Conservation (phyloP, 345 rosid genomes). For the Gossypium australe region DNA sequence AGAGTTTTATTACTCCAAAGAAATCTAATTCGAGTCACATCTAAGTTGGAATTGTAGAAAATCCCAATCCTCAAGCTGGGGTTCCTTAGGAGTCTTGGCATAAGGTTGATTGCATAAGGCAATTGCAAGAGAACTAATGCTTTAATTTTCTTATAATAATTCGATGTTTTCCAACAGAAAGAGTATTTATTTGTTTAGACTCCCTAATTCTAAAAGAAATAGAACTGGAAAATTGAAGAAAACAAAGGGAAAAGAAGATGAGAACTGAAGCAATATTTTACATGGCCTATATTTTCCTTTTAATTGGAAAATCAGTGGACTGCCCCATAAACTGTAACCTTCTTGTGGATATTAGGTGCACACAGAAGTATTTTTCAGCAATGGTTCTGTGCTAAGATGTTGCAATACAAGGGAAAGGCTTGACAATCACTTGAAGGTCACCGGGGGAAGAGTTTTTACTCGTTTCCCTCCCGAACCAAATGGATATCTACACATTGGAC, state of each 20-base stretch:
- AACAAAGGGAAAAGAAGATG: background rate
- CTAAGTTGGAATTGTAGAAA: background rate
- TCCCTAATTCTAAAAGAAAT: background rate
- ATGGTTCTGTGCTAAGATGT: slow-evolving; percentile 70
- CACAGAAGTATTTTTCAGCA: slow-evolving; percentile 76
- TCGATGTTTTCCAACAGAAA: background rate
- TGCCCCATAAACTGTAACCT: background rate
- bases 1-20: too few relatives aligned
- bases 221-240: background rate
- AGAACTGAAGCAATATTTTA: background rate
- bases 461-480: slow-evolving; percentile 98
- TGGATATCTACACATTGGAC: slow-evolving; percentile 98
- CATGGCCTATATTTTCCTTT: background rate
- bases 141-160: background rate
- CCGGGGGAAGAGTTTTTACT: slow-evolving; percentile 71
- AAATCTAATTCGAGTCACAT: too few relatives aligned
- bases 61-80: background rate
- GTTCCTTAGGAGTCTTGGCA: background rate
- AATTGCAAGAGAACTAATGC: background rate
- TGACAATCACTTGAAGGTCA: slow-evolving; percentile 68
- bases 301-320: background rate
- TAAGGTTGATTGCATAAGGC: background rate
- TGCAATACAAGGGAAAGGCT: slow-evolving; percentile 76
- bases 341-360: slow-evolving; percentile 55
- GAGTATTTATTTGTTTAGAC: background rate